Base-by-base conservation (phyloP, 2,329 filamentous ascomycete genomes). In the Plenodomus biglobosus region DNA sequence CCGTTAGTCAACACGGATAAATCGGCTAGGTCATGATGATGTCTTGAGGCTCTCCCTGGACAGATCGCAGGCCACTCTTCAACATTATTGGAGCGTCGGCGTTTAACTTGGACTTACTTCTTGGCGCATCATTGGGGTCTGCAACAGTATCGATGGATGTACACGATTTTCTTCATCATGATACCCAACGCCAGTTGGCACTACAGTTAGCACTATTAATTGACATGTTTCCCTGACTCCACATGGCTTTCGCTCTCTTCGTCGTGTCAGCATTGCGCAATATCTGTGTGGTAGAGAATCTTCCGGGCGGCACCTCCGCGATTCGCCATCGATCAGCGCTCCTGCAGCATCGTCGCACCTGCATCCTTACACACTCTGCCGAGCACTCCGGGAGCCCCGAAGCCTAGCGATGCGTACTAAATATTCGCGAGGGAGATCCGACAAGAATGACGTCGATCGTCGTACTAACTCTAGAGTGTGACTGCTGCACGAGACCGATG, bases 391-490 rank as follows among this genome's bases (percentile, higher is more conserved):
- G 52, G 53, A 38, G 46, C 35, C 32, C 64, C 58, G 55, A 59
- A 40, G 48, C 44, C 45, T 47, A 38, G 41, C 45, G 44, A 30
- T 54, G 51, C 52, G 52, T 51, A 40, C 58, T 59, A 62, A 51
- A 52, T 53, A 49, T 18, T 36, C 40, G 30, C 50, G 46, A 43
- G 43, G 50, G 38, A 42, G 46, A 52, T 55, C 48, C 46, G 53
- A 55, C 48, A 44, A 47, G 20, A 46, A 64, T 69, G 66, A 68
- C 66, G 66, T 69, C 52, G 18, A 32, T 39, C 16, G 35, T 51
- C 35, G 40, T 47, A 38, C 37, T 49, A 40, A 47, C 20, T 47
- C 45, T 43, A 38, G 38, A 35, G 46, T 42, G 55, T 67, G 64
- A 68, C 60, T 48, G 44, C 43, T 48, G 55, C 64, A 65, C 62